These are phyloP conservation scores for Penicillium sp. DNA, from an alignment of 2,329 filamentous ascomycete genomes.

Conservation along the genomic window DNA sequence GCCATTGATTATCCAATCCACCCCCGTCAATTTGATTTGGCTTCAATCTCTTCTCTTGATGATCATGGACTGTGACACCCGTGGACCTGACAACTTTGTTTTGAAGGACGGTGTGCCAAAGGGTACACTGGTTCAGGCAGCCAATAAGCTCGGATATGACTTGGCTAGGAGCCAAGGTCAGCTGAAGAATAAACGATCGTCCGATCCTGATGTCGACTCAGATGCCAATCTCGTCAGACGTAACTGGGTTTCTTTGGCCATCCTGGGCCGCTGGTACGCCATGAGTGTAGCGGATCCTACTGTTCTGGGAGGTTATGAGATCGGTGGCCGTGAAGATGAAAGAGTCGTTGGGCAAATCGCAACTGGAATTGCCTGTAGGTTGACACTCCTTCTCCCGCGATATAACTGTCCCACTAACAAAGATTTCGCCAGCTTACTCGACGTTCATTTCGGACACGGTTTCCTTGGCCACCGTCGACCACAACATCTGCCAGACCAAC, in stretches of 20 bases:
- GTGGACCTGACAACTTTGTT: slow-evolving; percentile 42
- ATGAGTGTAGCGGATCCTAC: slow-evolving; percentile 42
- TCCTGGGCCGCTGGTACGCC: slow-evolving; percentile 43
- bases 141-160: slow-evolving; percentile 38
- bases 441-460: slow-evolving; percentile 38
- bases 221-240: slow-evolving; percentile 41
- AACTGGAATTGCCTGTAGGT: slow-evolving; percentile 40
- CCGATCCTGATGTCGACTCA: slow-evolving; percentile 39
- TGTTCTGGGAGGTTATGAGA: slow-evolving; percentile 37
- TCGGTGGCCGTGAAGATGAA: slow-evolving; percentile 40
- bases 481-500: slow-evolving; percentile 37
- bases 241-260: slow-evolving; percentile 40
- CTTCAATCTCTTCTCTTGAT: slow-evolving; percentile 43
- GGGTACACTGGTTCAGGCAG: slow-evolving; percentile 39
- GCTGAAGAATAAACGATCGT: slow-evolving; percentile 33
- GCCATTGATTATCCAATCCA: slow-evolving; percentile 33
- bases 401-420: slow-evolving; percentile 3
- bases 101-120: slow-evolving; percentile 42
- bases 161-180: slow-evolving; percentile 41
- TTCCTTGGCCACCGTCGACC: slow-evolving; percentile 33
- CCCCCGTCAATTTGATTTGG: slow-evolving; percentile 39
- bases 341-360: slow-evolving; percentile 36
- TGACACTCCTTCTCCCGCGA: background rate
- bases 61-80: slow-evolving; percentile 43
- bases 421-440: slow-evolving; percentile 31